phyloP scores from a whole-genome alignment of 768 basidiomycete genomes.

The Naganishia antarctica region DNA sequence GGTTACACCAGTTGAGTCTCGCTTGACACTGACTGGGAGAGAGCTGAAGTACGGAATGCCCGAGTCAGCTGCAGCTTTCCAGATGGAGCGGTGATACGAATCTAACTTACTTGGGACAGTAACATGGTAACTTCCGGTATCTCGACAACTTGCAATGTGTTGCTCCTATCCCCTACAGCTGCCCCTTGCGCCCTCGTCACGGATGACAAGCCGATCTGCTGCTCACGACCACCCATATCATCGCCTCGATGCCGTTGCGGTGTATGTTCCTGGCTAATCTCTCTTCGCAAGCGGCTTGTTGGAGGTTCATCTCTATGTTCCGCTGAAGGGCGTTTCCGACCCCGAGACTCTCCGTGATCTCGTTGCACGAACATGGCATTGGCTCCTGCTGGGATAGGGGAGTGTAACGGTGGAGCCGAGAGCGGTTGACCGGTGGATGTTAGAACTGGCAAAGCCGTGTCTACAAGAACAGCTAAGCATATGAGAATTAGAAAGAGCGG shows the following conservation, averaged over 20 bases:
- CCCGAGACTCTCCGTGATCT: neutral
- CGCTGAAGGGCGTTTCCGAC: slow-evolving; percentile 22
- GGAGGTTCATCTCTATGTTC: slow-evolving; percentile 27
- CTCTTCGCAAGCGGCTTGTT: slow-evolving; percentile 10
- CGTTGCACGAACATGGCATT: neutral
- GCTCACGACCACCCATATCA: neutral
- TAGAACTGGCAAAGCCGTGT: neutral
- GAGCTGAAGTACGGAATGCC: slow-evolving; percentile 19
- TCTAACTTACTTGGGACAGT: neutral
- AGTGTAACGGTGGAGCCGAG: neutral
- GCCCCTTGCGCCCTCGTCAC: neutral
- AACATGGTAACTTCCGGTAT: neutral
- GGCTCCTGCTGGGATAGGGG: slow-evolving; percentile 6
- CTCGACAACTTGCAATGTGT: neutral
- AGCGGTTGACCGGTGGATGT: slow-evolving; percentile 13
- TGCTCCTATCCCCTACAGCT: neutral
- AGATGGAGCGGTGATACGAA: slow-evolving; percentile 34
- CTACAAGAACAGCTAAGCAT: slow-evolving; percentile 17
- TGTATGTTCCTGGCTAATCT: neutral
- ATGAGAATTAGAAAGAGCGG: neutral
- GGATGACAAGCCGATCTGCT: neutral
- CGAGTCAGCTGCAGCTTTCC: neutral
- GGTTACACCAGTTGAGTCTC: slow-evolving; percentile 37
- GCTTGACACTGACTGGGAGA: slow-evolving; percentile 31
- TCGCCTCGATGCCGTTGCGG: neutral